Evolutionary conservation across 2,329 filamentous ascomycete species (phyloP), one percentile per base, ranked within the genome.

Genomic region (Huntiella savannae): DNA sequence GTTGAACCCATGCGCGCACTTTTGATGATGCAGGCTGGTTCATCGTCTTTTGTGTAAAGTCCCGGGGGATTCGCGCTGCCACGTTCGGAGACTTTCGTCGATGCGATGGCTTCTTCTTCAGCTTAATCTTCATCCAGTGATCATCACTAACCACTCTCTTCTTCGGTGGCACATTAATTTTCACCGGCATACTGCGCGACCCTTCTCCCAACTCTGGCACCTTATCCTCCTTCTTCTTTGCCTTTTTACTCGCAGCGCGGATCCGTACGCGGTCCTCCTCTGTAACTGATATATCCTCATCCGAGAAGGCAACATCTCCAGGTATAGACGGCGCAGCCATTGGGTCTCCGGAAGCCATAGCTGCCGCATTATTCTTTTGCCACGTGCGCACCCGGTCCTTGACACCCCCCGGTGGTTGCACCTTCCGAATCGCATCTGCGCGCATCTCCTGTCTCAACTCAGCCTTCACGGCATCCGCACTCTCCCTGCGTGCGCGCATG

Each of bases 81-180:
- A 48, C 40, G 11, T 45, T 49, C 4, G 54, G 50, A 4, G 54
- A 48, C 43, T 58, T 58, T 39, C 57, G 57, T 3, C 48, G 47
- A 33, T 49, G 41, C 12, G 51, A 59, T 6, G 68, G 61, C 48
- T 60, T 68, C 49, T 66, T 69, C 50, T 68, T 70, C 49, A 67
- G 69, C 51, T 70, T 72, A 59, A 62, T 60, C 50, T 76, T 78
- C 62, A 75, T 75, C 82, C 88, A 96, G 62, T 94, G 83, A 46
- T 82, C 81, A 63, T 96, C 88, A 59, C 87, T 95, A 51, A 95
- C 76, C 46, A 96, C 84, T 52, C 87, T 76, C 68, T 93, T 95
- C 63, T 84, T 86, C 12, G 88, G 88, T 40, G 83, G 75, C 43
- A 68, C 60, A 45, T 75, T 60, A 55, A 37, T 57, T 52, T 45